Evolutionary conservation across 257 asterid genomes (phyloP).

Genomic region (Solanum corneliomulleri): DNA sequence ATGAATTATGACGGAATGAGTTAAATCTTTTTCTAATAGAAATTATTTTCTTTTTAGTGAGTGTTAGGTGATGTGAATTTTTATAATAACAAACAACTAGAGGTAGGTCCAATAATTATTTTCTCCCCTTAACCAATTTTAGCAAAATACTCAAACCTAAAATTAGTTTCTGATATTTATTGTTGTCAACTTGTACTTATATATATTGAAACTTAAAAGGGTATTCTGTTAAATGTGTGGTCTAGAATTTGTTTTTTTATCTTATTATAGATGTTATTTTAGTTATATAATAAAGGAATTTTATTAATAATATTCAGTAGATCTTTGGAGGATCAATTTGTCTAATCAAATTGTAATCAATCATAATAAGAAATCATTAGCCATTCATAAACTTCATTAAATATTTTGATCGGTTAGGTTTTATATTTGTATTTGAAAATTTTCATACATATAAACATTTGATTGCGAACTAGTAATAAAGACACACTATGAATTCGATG

Average conservation of each 20-base stretch:
- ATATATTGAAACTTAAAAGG: not conserved
- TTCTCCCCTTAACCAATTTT: not conserved
- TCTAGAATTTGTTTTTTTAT: not conserved
- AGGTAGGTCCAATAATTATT: not conserved
- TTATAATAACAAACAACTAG: not conserved
- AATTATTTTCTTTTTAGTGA: not conserved
- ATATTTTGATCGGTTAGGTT: not conserved
- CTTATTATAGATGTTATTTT: not conserved
- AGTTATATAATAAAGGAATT: not conserved
- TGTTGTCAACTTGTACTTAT: not conserved
- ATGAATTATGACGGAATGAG: not conserved
- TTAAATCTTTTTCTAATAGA: not conserved
- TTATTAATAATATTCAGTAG: not conserved
- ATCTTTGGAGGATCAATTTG: not conserved
- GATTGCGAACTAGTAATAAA: not conserved
- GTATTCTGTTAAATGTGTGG: not conserved
- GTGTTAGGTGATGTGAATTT: fast-evolving
- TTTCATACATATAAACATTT: not conserved
- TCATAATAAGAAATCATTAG: not conserved
- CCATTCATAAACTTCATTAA: not conserved
- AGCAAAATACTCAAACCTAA: not conserved
- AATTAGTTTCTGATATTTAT: not conserved
- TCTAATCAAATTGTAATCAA: too few relatives aligned
- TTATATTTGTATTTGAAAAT: not conserved
- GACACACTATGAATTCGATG: not conserved